These are phyloP conservation scores for Eudorina sp. DNA, from an alignment of 139 green algal genomes.

Conservation along the genomic window DNA sequence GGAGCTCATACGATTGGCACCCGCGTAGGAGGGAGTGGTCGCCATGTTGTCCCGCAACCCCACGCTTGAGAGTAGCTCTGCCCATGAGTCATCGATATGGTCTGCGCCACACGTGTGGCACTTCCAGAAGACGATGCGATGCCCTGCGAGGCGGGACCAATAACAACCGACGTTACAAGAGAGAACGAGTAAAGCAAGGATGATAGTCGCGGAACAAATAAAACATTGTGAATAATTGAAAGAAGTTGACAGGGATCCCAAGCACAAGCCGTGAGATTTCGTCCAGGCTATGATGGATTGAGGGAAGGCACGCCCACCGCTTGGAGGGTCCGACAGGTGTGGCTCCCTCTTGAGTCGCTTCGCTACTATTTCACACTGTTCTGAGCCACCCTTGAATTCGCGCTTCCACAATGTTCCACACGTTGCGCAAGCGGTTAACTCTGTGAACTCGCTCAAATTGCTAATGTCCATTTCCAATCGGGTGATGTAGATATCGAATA, in stretches of 20 bases:
- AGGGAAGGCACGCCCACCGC: conserved; percentile 20
- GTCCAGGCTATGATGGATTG: too few species aligned
- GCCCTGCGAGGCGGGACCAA: not conserved
- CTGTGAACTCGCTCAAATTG: conserved; percentile 5
- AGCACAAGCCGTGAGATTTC: too few species aligned
- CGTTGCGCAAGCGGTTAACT: conserved; percentile 13
- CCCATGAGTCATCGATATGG: conserved; percentile 29
- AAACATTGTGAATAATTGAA: too few species aligned
- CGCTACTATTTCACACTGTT: conserved; percentile 19
- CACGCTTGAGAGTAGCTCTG: not conserved
- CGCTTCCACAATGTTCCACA: conserved; percentile 36
- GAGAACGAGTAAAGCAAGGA: not conserved
- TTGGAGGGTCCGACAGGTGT: conserved; percentile 14
- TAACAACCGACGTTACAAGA: not conserved
- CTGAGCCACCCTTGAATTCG: conserved; percentile 6
- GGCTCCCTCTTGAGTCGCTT: conserved; percentile 24
- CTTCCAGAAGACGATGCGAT: conserved; percentile 38
- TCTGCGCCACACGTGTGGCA: conserved; percentile 37
- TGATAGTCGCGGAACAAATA: too few species aligned
- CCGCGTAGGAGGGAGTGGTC: not conserved
- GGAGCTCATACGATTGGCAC: not conserved
- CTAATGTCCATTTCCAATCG: not conserved
- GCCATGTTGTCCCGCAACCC: conserved; percentile 9
- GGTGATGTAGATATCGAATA: too few species aligned
- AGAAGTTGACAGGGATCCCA: too few species aligned